Evolutionary conservation across 139 green algal species (phyloP).

Genomic region (Chlorella ohadii): DNA sequence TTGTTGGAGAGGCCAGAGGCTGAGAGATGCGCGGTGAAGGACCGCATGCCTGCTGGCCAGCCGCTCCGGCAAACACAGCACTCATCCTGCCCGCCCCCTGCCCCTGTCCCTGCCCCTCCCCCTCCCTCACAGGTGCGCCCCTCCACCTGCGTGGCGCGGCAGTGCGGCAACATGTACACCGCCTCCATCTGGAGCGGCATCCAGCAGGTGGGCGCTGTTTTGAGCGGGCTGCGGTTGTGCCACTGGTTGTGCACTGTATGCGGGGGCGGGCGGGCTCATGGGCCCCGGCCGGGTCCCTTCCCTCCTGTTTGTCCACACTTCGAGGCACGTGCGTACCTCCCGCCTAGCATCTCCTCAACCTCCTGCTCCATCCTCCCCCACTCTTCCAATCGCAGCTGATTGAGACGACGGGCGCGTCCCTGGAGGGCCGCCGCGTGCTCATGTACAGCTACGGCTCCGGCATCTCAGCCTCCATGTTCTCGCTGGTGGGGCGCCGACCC

Average conservation of each 20-base stretch:
- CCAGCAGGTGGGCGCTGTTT: not conserved
- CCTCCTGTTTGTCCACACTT: too few relatives aligned
- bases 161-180: slow-evolving; percentile 86
- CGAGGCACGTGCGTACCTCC: too few relatives aligned
- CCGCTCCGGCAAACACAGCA: too few relatives aligned
- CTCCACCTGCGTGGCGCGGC: slow-evolving; percentile 41
- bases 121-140: slow-evolving; percentile 55
- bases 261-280: too few relatives aligned
- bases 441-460: slow-evolving; percentile 87
- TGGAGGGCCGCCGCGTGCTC: slow-evolving; percentile 67
- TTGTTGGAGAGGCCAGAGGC: too few relatives aligned
- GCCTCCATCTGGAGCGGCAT: slow-evolving; percentile 46
- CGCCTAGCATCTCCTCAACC: too few relatives aligned
- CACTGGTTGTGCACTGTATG: too few relatives aligned
- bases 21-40: too few relatives aligned
- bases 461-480: slow-evolving; percentile 63
- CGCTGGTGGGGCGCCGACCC: slow-evolving; percentile 47
- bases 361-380: not conserved
- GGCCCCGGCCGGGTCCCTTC: too few relatives aligned
- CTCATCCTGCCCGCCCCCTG: not conserved
- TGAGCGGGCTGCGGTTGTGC: too few relatives aligned
- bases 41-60: too few relatives aligned
- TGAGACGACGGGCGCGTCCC: slow-evolving; percentile 36
- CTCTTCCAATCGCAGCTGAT: slow-evolving; percentile 51
- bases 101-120: too few relatives aligned